Conservation (phyloP, 2,329 filamentous ascomycete genomes). For the Amylocarpus encephaloides region DNA sequence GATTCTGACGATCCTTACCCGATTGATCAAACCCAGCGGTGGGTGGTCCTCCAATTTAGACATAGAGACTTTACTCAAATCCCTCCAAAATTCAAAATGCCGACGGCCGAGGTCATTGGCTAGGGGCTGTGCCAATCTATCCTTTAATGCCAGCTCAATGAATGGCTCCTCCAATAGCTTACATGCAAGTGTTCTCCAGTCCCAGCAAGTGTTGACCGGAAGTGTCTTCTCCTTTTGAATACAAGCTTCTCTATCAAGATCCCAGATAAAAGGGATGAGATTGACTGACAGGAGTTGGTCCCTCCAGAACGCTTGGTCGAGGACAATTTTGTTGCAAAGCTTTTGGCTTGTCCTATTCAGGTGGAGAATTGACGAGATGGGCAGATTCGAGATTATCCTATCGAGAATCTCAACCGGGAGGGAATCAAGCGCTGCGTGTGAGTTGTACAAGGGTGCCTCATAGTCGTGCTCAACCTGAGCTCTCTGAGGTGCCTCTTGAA, state of each 20-base stretch:
- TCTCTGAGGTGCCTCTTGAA: background rate
- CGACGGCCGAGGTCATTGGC: background rate
- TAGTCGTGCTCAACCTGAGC: background rate
- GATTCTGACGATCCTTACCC: slow-evolving; percentile 8
- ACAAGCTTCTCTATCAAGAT: slow-evolving; percentile 4
- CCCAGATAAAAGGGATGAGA: slow-evolving; percentile 7
- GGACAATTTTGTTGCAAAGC: background rate
- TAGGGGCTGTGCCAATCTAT: background rate
- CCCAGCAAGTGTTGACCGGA: no score
- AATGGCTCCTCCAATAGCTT: slow-evolving; percentile 7
- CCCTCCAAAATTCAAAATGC: background rate
- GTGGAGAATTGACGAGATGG: background rate
- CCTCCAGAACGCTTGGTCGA: slow-evolving; percentile 7
- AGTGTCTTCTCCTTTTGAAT: slow-evolving; percentile 1
- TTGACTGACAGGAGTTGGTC: slow-evolving; percentile 7
- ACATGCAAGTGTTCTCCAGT: no score
- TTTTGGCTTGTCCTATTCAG: slow-evolving; percentile 3
- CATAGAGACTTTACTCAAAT: background rate
- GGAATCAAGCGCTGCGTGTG: slow-evolving; percentile 3
- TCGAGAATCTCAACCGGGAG: slow-evolving; percentile 8
- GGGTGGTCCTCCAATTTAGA: slow-evolving; percentile 1
- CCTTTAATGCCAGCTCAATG: slow-evolving; percentile 5
- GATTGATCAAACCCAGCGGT: slow-evolving; percentile 10
- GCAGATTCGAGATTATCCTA: slow-evolving; percentile 4
- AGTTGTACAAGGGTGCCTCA: background rate